Base-by-base conservation (phyloP, 2,329 filamentous ascomycete species). In the Chaetoscypha palmicola region DNA sequence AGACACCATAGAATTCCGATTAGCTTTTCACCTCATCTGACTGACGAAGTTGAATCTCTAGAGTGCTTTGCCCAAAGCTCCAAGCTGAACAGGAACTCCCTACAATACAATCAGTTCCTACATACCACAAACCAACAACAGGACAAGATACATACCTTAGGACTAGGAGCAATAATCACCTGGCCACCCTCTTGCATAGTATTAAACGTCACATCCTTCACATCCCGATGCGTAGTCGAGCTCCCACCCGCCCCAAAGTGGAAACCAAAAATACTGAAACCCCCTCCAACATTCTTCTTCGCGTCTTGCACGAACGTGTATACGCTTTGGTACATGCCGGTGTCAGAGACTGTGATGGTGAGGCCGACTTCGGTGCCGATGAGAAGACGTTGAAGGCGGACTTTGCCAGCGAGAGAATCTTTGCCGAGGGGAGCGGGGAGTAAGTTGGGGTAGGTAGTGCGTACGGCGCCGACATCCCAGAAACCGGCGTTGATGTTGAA, bases 211-310 rank as follows among this genome's bases (percentile, higher is more conserved):
- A 47, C 30, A 31, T 47, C 45, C 11, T 35, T 32, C 4, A 40
- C 42, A 30, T 44, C 43, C 3, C 41, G 34, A 7, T 28, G 31
- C 8, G 33, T 41, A 16, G n/a, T 17, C 12, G 34, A 22, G 14
- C 28, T 41, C 7, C 40, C 41, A 24, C 45, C 45, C 12, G 30
- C 45, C 3, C 45, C 45, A 23, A 47, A 47, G 17, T 33, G 38
- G 21, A 48, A 41, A 21, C 46, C 46, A 20, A 44, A 48, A 26
- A 48, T 48, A 20, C 32, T 41, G 24, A 48, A 40, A 10, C 46
- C 38, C 2, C 36, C 42, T 12, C 32, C 21, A 31, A 24, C 23
- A 11, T 14, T 26, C 14, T 14, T 45, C 38, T 45, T 41, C 5
- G 42, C 41, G n/a, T 45, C 37, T 23, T 31, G 9, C 5, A 48